A percentile compares a stretch with the other conserved stretches of the same genome.
These are phyloP conservation scores for Colletotrichum euphorbiae DNA, from an alignment of 2,329 filamentous ascomycete genomes.

Conservation along the genomic window DNA sequence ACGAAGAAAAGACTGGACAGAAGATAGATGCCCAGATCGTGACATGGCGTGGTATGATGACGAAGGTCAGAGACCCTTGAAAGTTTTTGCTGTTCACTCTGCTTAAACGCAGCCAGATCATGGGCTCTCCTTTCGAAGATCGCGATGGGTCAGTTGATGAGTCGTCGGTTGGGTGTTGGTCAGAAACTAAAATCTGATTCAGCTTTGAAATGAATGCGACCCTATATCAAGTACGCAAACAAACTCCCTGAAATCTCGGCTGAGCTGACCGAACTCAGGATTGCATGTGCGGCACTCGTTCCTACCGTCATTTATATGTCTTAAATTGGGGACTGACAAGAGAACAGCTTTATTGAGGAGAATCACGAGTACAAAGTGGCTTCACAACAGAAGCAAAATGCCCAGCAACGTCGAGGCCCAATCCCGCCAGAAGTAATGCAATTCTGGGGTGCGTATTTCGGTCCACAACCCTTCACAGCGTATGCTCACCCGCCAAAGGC, in stretches of 20 bases:
- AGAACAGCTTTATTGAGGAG: slow-evolving; percentile 87
- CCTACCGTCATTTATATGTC: background rate
- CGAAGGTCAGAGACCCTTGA: slow-evolving; percentile 73
- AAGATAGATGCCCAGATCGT: slow-evolving; percentile 82
- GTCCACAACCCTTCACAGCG: slow-evolving; percentile 11
- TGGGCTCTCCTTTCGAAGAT: slow-evolving; percentile 85
- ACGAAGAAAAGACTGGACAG: slow-evolving; percentile 76
- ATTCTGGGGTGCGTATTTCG: slow-evolving; percentile 78
- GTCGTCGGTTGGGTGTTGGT: too few species aligned
- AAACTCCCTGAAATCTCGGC: slow-evolving; percentile 28
- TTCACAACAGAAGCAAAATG: slow-evolving; percentile 69
- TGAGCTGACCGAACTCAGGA: slow-evolving; percentile 51
- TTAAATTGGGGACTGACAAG: slow-evolving; percentile 37
- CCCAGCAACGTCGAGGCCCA: slow-evolving; percentile 56
- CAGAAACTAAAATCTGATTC: slow-evolving; percentile 27
- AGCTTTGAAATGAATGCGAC: slow-evolving; percentile 98
- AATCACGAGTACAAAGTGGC: slow-evolving; percentile 79
- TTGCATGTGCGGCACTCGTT: slow-evolving; percentile 60
- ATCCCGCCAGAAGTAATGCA: slow-evolving; percentile 84
- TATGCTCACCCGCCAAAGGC: slow-evolving; percentile 61
- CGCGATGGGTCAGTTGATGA: slow-evolving; percentile 73
- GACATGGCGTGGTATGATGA: slow-evolving; percentile 99
- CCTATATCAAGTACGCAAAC: slow-evolving; percentile 77
- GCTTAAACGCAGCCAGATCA: slow-evolving; percentile 69
- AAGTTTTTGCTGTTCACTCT: background rate